phyloP scores from a whole-genome alignment of 2,329 filamentous ascomycete species.

The Pseudogymnoascus sp. region DNA sequence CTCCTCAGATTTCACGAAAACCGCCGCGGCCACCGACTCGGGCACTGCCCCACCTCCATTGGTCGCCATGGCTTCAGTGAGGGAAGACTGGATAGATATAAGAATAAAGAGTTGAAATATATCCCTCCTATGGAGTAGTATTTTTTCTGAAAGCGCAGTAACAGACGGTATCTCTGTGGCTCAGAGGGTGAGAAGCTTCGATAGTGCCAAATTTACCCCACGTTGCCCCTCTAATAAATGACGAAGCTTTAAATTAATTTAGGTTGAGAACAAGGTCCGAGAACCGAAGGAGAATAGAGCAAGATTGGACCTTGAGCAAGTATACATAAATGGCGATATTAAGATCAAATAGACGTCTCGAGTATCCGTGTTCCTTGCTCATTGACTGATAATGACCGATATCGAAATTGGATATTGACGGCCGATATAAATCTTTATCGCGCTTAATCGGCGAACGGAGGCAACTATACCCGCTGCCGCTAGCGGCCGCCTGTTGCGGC shows the following conservation, averaged over 20 bases:
- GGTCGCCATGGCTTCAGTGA: neutral
- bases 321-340: neutral
- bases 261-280: neutral
- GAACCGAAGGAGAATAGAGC: neutral
- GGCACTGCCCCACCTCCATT: conserved; percentile 36
- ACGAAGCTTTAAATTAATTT: neutral
- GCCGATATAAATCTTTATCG: conserved; percentile 8
- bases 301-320: neutral
- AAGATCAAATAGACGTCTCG: neutral
- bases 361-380: neutral
- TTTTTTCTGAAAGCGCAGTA: neutral
- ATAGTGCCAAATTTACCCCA: neutral
- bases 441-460: conserved; percentile 8
- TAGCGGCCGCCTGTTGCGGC: conserved; percentile 7
- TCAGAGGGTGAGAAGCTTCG: neutral
- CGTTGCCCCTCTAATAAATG: conserved; percentile 5
- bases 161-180: neutral
- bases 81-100: neutral
- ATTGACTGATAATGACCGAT: neutral
- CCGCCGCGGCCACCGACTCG: conserved; percentile 62
- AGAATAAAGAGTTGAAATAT: neutral
- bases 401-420: neutral
- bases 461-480: neutral
- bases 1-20: conserved; percentile 74
- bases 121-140: neutral